phyloP scores from a whole-genome alignment of 2,329 filamentous ascomycete genomes.

The Ciborinia camelliae region DNA sequence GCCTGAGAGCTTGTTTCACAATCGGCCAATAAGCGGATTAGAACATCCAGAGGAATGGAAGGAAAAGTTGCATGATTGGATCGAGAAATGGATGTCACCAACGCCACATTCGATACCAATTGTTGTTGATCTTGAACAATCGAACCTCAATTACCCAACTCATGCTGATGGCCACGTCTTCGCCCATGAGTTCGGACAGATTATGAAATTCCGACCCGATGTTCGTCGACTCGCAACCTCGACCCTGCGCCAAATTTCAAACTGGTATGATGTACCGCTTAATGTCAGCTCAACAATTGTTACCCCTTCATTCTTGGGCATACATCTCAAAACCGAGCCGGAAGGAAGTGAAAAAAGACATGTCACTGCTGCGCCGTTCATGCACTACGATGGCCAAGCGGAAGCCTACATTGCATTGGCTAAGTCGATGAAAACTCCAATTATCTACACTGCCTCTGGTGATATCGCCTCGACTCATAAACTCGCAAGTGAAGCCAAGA shows the following conservation, averaged over 20 bases:
- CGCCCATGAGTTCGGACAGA: slow-evolving; percentile 27
- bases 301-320: slow-evolving; percentile 23
- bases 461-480: slow-evolving; percentile 39
- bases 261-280: slow-evolving; percentile 17
- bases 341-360: slow-evolving; percentile 35
- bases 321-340: slow-evolving; percentile 38
- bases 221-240: slow-evolving; percentile 29
- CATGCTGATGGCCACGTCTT: slow-evolving; percentile 29
- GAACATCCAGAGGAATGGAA: slow-evolving; percentile 30
- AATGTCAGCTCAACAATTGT: slow-evolving; percentile 19
- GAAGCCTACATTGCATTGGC: slow-evolving; percentile 41
- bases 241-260: slow-evolving; percentile 21
- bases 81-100: slow-evolving; percentile 26
- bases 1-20: slow-evolving; percentile 28
- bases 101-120: slow-evolving; percentile 25
- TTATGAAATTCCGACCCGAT: slow-evolving; percentile 30
- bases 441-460: slow-evolving; percentile 46
- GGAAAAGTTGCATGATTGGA: slow-evolving; percentile 29
- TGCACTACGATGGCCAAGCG: slow-evolving; percentile 40
- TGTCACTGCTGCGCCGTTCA: slow-evolving; percentile 29
- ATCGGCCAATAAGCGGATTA: slow-evolving; percentile 28
- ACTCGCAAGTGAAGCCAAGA: slow-evolving; percentile 41
- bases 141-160: slow-evolving; percentile 30
- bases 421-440: slow-evolving; percentile 27
- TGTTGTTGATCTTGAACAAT: slow-evolving; percentile 30